A percentile compares a stretch with the other conserved stretches of the same genome.
Conservation (phyloP, 2,329 filamentous ascomycete genomes). For the Lasiodiplodia hormozganensis region DNA sequence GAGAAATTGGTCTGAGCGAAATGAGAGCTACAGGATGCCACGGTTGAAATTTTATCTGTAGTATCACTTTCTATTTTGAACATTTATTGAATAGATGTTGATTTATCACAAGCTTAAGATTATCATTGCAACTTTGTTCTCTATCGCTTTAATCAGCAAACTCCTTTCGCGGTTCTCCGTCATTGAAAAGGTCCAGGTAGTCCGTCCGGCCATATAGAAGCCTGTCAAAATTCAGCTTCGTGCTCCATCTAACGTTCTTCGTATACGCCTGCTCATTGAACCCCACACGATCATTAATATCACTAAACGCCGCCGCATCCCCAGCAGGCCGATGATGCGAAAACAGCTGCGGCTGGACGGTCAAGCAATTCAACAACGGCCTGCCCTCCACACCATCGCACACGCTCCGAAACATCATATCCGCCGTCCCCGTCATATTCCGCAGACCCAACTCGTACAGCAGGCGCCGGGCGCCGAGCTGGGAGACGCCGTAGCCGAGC, state of each 20-base stretch:
- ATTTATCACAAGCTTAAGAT: no score
- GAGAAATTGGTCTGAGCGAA: no score
- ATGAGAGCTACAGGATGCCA: no score
- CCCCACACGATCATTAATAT: constrained; percentile 35
- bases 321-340: constrained; percentile 34
- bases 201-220: constrained; percentile 33
- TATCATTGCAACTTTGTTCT: rapidly evolving
- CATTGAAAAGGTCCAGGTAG: constrained; percentile 20
- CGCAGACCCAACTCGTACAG: constrained; percentile 39
- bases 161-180: not conserved
- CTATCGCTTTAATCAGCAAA: not conserved
- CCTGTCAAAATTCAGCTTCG: constrained; percentile 36
- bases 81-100: no score
- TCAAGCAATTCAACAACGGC: constrained; percentile 35
- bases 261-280: constrained; percentile 32
- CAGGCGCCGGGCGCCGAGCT: constrained; percentile 36
- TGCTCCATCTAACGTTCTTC: constrained; percentile 37
- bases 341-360: constrained; percentile 38
- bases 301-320: constrained; percentile 30
- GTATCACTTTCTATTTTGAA: no score
- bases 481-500: constrained; percentile 32
- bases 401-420: constrained; percentile 42
- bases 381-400: constrained; percentile 36
- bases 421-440: constrained; percentile 39
- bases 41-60: no score